phyloP scores from a whole-genome alignment of 768 basidiomycete genomes.

The Sarcomyxa edulis region DNA sequence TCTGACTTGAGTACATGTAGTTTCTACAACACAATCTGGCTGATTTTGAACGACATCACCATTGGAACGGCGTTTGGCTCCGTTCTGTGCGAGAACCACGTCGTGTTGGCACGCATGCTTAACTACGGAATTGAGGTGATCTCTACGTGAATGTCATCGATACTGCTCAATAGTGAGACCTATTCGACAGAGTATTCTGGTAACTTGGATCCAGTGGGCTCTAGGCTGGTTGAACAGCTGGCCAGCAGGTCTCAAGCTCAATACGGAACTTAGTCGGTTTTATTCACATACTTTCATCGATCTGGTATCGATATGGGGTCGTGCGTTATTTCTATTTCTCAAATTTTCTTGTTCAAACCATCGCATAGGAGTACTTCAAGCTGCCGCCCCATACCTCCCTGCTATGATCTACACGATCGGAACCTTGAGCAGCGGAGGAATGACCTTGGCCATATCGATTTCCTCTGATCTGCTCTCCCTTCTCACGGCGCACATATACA shows the following conservation, averaged over 20 bases:
- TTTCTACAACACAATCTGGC: conserved; percentile 91
- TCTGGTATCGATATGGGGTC: conserved; percentile 63
- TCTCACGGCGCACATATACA: conserved; percentile 65
- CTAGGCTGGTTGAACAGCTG: conserved; percentile 89
- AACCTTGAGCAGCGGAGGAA: conserved; percentile 35
- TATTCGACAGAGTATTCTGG: conserved; percentile 30
- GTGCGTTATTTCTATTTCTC: conserved; percentile 39
- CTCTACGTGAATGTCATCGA: not conserved
- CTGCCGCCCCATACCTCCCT: conserved; percentile 22
- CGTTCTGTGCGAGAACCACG: conserved; percentile 65
- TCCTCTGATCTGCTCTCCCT: conserved; percentile 61
- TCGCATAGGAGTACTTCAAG: conserved; percentile 18
- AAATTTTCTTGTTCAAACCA: not conserved
- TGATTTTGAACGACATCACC: conserved; percentile 86
- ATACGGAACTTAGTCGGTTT: conserved; percentile 87
- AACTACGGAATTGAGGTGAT: conserved; percentile 35
- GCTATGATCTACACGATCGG: conserved; percentile 29
- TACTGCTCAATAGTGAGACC: not conserved
- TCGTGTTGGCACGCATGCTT: conserved; percentile 34
- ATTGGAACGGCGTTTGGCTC: conserved; percentile 71
- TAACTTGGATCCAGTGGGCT: conserved; percentile 42
- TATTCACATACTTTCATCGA: conserved; percentile 70
- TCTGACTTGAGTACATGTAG: conserved; percentile 28
- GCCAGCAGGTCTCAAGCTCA: conserved; percentile 95
- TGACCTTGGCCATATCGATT: conserved; percentile 65